Percentiles rank a stretch among this genome's conserved stretches.
Conservation (phyloP, 306 rosid species). For the Chamaecrista fasciculata region DNA sequence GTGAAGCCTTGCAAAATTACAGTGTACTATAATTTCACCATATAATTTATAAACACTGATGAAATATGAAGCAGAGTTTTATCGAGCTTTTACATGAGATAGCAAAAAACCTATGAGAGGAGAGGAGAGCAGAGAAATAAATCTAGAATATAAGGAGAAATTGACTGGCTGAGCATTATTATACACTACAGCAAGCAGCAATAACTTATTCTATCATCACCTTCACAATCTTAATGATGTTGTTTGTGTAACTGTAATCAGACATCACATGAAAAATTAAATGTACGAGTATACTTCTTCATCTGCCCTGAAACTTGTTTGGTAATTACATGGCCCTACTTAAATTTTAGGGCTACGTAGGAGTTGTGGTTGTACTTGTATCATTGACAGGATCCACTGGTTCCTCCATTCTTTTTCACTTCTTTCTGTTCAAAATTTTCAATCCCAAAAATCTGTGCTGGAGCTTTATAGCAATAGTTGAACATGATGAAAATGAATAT, state of each 20-base stretch:
- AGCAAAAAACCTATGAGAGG: conserved; percentile 11
- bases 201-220: conserved; percentile 54
- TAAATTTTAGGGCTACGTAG: conserved; percentile 80
- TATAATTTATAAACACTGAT: conserved; percentile 18
- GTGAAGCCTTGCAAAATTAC: not conserved
- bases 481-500: conserved; percentile 59
- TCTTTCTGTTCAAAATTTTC: conserved; percentile 44
- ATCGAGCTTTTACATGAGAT: not conserved
- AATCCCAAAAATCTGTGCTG: conserved; percentile 40
- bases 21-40: not conserved
- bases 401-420: conserved; percentile 35
- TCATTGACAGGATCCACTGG: conserved; percentile 28
- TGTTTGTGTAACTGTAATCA: conserved; percentile 44
- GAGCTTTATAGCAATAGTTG: conserved; percentile 49
- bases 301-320: conserved; percentile 46
- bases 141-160: conserved; percentile 24
- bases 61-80: conserved; percentile 11
- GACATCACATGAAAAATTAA: conserved; percentile 43
- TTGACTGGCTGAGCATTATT: conserved; percentile 41
- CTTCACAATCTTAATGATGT: conserved; percentile 62
- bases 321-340: conserved; percentile 72
- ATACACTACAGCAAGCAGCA: conserved; percentile 46
- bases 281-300: conserved; percentile 48
- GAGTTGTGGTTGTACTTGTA: conserved; percentile 45
- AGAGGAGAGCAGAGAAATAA: conserved; percentile 16